phyloP scores from a whole-genome alignment of 495 filamentous ascomycete species.

The Trichoderma gamsii region DNA sequence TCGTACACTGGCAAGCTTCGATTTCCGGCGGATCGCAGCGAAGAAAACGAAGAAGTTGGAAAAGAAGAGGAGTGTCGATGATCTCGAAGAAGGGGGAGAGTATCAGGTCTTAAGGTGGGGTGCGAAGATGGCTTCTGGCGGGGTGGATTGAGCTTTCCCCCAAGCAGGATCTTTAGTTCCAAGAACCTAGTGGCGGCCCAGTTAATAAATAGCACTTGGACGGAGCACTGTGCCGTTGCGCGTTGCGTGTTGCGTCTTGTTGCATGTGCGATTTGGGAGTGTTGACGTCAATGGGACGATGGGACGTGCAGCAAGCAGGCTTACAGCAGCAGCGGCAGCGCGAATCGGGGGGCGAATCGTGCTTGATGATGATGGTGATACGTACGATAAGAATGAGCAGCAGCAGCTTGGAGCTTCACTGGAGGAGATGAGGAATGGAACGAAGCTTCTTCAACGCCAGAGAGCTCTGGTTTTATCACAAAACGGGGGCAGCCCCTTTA shows the following conservation, averaged over 20 bases:
- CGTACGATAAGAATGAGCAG: neutral
- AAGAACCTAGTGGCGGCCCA: conserved; percentile 5
- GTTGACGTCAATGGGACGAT: conserved; percentile 9
- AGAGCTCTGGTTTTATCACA: neutral
- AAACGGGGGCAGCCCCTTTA: conserved; percentile 11
- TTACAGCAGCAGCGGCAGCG: neutral
- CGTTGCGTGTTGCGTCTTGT: neutral
- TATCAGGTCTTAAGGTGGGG: conserved; percentile 13
- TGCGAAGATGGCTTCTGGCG: conserved; percentile 1
- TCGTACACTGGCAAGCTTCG: neutral
- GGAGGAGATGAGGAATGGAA: neutral
- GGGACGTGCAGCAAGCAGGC: neutral
- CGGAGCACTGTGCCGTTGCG: neutral
- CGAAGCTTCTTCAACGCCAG: neutral
- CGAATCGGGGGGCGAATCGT: neutral
- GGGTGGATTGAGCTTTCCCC: conserved; percentile 11
- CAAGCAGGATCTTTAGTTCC: conserved; percentile 1
- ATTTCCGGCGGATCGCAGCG: neutral
- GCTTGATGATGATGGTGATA: neutral
- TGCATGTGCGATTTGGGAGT: neutral
- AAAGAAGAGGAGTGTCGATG: neutral
- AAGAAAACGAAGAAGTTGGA: neutral
- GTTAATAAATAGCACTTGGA: neutral
- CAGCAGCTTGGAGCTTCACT: neutral
- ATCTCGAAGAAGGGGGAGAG: neutral